Percentiles rank a stretch among this genome's conserved stretches.
These are phyloP conservation scores for Dothistroma pini DNA, from an alignment of 2,329 filamentous ascomycete genomes.

Conservation along the genomic window DNA sequence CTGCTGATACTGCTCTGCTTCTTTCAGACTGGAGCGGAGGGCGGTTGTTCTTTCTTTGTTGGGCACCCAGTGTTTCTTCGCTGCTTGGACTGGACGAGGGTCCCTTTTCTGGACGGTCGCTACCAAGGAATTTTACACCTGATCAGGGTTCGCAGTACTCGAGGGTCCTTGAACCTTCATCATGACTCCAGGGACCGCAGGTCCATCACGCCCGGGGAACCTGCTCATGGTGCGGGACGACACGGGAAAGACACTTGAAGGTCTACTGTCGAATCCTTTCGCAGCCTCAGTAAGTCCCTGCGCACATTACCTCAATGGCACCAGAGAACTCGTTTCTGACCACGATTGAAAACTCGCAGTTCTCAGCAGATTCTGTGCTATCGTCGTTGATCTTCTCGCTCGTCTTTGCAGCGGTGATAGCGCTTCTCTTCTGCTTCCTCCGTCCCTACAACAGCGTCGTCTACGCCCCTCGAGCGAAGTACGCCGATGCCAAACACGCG, in stretches of 20 bases:
- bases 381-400: conserved; percentile 78
- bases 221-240: background rate
- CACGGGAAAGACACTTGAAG: background rate
- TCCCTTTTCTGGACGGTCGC: background rate
- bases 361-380: conserved; percentile 59
- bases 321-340: background rate
- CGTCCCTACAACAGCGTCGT: conserved; percentile 89
- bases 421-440: conserved; percentile 79
- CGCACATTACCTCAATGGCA: background rate
- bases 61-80: background rate
- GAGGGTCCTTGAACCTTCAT: background rate
- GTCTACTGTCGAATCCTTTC: conserved; percentile 1
- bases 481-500: conserved; percentile 84
- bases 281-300: conserved; percentile 1
- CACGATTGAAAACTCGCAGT: conserved; percentile 5
- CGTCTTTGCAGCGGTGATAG: conserved; percentile 67
- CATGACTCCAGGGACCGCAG: background rate
- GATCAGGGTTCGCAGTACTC: background rate
- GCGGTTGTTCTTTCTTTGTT: background rate
- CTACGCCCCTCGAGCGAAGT: conserved; percentile 90
- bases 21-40: background rate
- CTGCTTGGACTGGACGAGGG: background rate
- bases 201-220: background rate
- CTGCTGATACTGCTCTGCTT: background rate
- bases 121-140: background rate